Percentiles rank a stretch among this genome's conserved stretches.
These are phyloP conservation scores for Planoprotostelium fungivorum DNA, from an alignment of 78 protist genomes.

Conservation along the genomic window DNA sequence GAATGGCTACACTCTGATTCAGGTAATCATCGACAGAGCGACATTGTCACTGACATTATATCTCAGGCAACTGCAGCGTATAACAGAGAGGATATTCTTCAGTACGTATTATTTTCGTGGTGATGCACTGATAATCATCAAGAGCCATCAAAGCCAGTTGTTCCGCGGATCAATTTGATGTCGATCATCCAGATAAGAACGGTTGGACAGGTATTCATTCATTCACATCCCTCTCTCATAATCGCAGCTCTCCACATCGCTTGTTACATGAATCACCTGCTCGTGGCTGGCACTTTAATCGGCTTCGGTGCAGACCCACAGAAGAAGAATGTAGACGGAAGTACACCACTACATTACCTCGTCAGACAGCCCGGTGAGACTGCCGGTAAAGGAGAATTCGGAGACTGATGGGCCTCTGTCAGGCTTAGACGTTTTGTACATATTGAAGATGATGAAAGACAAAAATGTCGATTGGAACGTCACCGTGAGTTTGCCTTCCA, in stretches of 20 bases:
- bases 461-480: background rate
- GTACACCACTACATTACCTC: background rate
- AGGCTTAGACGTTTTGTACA: background rate
- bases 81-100: background rate
- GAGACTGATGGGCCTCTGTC: background rate
- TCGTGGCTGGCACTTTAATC: background rate
- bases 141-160: background rate
- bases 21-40: no score
- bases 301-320: background rate
- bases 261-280: background rate
- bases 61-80: background rate
- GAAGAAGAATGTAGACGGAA: background rate
- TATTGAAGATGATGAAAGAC: background rate
- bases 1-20: no score
- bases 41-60: no score
- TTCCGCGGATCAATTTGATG: background rate
- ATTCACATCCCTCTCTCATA: background rate
- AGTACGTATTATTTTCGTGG: background rate
- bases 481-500: background rate
- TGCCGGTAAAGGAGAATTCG: background rate
- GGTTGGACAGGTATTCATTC: conserved; percentile 2
- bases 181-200: background rate
- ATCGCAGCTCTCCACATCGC: background rate
- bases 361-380: background rate
- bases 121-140: background rate